phyloP scores from a whole-genome alignment of 768 basidiomycete species.

The Heimioporus sp. region DNA sequence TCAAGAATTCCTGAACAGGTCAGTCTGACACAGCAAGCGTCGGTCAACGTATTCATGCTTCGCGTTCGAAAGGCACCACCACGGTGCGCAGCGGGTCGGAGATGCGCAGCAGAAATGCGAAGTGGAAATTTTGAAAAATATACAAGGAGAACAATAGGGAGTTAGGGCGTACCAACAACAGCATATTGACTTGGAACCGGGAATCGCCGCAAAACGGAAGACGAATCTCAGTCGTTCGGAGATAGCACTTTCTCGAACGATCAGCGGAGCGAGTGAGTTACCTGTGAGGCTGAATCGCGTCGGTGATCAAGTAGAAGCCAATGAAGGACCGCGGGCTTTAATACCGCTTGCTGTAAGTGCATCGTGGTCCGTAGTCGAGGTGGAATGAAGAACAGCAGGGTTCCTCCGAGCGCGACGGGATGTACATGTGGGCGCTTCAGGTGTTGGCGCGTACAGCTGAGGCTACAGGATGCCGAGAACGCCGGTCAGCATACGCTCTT shows the following conservation, averaged over 20 bases:
- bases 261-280: background rate
- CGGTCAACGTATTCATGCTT: background rate
- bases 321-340: background rate
- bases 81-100: constrained; percentile 6
- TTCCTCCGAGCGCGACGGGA: no score
- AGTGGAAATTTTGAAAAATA: background rate
- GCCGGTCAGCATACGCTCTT: no score
- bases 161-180: background rate
- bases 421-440: no score
- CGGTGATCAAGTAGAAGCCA: background rate
- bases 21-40: constrained; percentile 14
- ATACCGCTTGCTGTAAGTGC: constrained; percentile 10
- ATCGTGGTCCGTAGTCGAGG: background rate
- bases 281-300: no score
- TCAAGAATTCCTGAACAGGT: constrained; percentile 3
- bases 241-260: background rate
- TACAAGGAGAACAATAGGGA: background rate
- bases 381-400: background rate
- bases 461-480: no score
- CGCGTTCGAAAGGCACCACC: background rate
- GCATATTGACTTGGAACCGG: background rate
- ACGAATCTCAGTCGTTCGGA: background rate
- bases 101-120: background rate
- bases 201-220: background rate
- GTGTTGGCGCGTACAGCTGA: background rate